Base-by-base conservation (phyloP, 2,329 filamentous ascomycete genomes). In the Hymenoscyphus linearis region DNA sequence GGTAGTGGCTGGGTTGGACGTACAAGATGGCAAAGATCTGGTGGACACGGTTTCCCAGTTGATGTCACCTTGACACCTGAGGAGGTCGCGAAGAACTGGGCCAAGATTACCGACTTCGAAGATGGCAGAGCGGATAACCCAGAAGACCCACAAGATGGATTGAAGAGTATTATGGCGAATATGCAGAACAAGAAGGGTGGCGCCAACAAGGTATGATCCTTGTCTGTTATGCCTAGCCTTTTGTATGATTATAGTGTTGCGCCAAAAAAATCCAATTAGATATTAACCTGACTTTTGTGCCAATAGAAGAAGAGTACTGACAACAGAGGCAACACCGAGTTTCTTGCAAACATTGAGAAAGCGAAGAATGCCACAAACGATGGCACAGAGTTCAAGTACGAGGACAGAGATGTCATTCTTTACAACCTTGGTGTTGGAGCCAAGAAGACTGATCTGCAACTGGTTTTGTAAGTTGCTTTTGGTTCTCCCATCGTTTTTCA, bases 401-500 rank as follows among this genome's bases (percentile, higher is more conserved):
- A 88, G 66, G 93, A 98, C 73, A 87, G 86, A 70, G 95, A 99
- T 74, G 82, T 89, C 57, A 95, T 96, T 70, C 88, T 99, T 55
- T 99, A 99, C 83, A 98, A 97, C 78, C 82, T 99, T 50, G 93
- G 93, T 63, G 77, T 99, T 64, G 95, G 95, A 61, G 93, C 93
- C 67, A 97, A 96, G 82, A 87, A 90, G 68, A 91, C 85, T 34
- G 91, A 99, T 64, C 83, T 99, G 44, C 85, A 87, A 66, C 87
- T 96, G 69, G 88, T 97, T 65, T 99, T 91, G 79, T 82, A 74
- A 71, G 78, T 71, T 18, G n/a, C 12, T 4, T 22, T 13, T 22
- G 18, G 18, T 14, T 25, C 18, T 25, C 44, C 25, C 25, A 9
- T 25, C 22, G 3, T 12, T 3, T 25, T 14, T 12, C 10, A 25